These are phyloP conservation scores for Radiomyces spectabilis DNA, from an alignment of 192 early-diverging fungal species.

Conservation along the genomic window DNA sequence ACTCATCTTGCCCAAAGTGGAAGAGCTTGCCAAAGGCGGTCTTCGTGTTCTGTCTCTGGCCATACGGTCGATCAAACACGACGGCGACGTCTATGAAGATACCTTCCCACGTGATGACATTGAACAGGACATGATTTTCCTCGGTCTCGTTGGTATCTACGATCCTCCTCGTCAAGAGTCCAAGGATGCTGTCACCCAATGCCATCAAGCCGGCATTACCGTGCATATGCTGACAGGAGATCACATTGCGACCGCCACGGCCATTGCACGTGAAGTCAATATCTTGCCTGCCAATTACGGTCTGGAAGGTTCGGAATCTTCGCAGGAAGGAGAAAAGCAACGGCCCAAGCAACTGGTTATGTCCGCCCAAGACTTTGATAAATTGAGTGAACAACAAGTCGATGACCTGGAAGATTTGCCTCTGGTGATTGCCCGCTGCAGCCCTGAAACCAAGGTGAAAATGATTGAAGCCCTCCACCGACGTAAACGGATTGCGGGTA, in stretches of 20 bases:
- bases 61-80: slow-evolving; percentile 39
- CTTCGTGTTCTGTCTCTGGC: slow-evolving; percentile 85
- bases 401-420: slow-evolving; percentile 75
- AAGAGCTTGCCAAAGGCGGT: slow-evolving; percentile 66
- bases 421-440: slow-evolving; percentile 87
- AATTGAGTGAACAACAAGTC: slow-evolving; percentile 73
- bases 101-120: slow-evolving; percentile 45
- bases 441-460: slow-evolving; percentile 95
- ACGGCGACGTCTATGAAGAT: slow-evolving; percentile 19
- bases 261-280: slow-evolving; percentile 84
- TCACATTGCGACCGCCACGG: slow-evolving; percentile 83
- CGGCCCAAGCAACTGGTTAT: slow-evolving; percentile 51
- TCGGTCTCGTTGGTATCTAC: slow-evolving; percentile 89
- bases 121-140: slow-evolving; percentile 67
- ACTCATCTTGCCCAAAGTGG: slow-evolving; percentile 52
- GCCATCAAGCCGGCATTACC: slow-evolving; percentile 86
- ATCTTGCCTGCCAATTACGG: slow-evolving; percentile 53
- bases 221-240: slow-evolving; percentile 98
- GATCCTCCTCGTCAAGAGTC: slow-evolving; percentile 82
- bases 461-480: slow-evolving; percentile 90
- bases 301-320: slow-evolving; percentile 2
- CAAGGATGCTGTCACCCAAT: slow-evolving; percentile 56
- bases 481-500: slow-evolving; percentile 64
- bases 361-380: slow-evolving; percentile 83
- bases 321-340: slow-evolving; percentile 35